Evolutionary conservation across 2,329 filamentous ascomycete genomes (phyloP).

Genomic region (Fusarium setosum): DNA sequence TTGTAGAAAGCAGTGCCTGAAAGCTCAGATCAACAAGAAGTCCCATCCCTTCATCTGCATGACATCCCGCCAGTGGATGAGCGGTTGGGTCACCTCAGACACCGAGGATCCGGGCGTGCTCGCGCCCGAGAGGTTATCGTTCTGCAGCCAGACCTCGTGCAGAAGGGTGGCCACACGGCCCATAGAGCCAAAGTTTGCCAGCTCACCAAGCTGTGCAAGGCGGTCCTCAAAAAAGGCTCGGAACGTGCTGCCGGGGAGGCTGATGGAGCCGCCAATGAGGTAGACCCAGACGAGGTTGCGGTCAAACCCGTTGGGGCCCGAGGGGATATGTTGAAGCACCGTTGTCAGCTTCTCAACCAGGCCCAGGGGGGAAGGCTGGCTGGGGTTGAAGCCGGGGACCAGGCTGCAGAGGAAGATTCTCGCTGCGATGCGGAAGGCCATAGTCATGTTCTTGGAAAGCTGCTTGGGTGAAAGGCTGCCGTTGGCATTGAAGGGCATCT

Average conservation of each 20-base stretch:
- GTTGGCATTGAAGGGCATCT: constrained; percentile 72
- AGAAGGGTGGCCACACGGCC: constrained; percentile 84
- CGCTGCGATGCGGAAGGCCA: constrained; percentile 90
- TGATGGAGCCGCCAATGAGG: constrained; percentile 85
- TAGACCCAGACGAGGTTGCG: constrained; percentile 94
- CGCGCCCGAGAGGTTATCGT: constrained; percentile 63
- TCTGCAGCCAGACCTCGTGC: constrained; percentile 85
- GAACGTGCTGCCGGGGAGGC: constrained; percentile 78
- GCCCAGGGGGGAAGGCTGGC: constrained; percentile 77
- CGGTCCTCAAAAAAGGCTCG: constrained; percentile 83
- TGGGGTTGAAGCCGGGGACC: constrained; percentile 86
- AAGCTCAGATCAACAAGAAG: constrained; percentile 82
- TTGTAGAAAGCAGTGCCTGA: constrained; percentile 24
- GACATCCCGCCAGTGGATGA: constrained; percentile 93
- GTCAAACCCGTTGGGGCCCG: constrained; percentile 85
- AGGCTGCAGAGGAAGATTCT: constrained; percentile 97
- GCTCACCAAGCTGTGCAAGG: constrained; percentile 77
- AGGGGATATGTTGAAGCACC: constrained; percentile 84
- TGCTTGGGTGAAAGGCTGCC: constrained; percentile 85
- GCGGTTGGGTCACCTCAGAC: constrained; percentile 62
- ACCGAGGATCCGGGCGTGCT: constrained; percentile 51
- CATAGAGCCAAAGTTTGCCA: constrained; percentile 85
- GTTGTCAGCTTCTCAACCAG: constrained; percentile 83
- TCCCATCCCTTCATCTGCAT: constrained; percentile 95
- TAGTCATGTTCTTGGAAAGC: constrained; percentile 88